phyloP scores from a whole-genome alignment of 306 rosid genomes.

The Quercus gilva region DNA sequence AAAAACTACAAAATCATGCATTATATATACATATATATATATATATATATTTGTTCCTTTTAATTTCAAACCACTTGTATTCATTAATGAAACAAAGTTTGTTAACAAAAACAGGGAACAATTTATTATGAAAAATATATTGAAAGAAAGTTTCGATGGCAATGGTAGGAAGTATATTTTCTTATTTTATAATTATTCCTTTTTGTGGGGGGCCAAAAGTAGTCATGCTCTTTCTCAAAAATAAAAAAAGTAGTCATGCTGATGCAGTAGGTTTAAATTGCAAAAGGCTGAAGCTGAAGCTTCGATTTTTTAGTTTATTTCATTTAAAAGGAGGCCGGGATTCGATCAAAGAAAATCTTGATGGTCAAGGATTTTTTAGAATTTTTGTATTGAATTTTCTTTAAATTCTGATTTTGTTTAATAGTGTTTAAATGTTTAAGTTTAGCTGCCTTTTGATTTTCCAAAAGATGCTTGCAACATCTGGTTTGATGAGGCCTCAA shows the following conservation, averaged over 20 bases:
- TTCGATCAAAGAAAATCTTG: not conserved
- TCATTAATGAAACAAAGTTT: not conserved
- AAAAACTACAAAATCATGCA: too few relatives aligned
- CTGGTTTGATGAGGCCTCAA: too few relatives aligned
- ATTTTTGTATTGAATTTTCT: not conserved
- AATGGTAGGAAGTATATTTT: too few relatives aligned
- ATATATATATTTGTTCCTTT: not conserved
- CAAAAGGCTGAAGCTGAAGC: too few relatives aligned
- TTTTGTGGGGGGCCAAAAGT: not conserved
- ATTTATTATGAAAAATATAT: not conserved
- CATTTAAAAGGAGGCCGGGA: slow-evolving; percentile 9
- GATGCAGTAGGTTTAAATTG: not conserved
- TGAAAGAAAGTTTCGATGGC: not conserved
- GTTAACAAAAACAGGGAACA: not conserved
- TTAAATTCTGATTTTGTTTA: not conserved
- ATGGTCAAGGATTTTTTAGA: not conserved
- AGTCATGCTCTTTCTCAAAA: not conserved
- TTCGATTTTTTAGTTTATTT: not conserved
- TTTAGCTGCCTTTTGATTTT: too few relatives aligned
- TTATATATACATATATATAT: too few relatives aligned
- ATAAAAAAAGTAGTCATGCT: too few relatives aligned
- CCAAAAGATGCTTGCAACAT: too few relatives aligned
- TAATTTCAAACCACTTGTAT: not conserved
- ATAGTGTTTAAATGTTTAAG: too few relatives aligned
- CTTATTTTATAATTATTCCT: not conserved